These are phyloP conservation scores for Oemleria cerasiformis DNA, from an alignment of 306 rosid genomes.

Conservation along the genomic window DNA sequence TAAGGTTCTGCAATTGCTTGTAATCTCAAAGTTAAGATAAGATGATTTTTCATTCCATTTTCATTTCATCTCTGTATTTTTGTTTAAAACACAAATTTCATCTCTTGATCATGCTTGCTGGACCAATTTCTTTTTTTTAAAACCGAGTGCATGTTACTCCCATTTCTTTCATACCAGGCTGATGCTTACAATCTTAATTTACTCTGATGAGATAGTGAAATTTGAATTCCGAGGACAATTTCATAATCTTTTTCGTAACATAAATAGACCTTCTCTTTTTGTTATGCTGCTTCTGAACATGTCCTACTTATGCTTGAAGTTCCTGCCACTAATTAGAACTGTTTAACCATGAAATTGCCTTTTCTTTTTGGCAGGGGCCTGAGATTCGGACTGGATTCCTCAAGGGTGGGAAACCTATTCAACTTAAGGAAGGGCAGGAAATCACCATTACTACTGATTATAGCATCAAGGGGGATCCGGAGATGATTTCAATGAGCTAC, in stretches of 20 bases:
- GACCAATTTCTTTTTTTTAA: neutral
- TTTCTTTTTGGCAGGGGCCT: conserved; percentile 60
- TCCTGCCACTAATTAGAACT: neutral
- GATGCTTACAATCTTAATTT: neutral
- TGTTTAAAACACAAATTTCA: too few relatives aligned
- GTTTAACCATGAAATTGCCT: neutral
- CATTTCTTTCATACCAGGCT: neutral
- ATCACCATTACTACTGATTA: conserved; percentile 79
- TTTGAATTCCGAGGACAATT: neutral
- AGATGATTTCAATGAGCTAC: conserved; percentile 86
- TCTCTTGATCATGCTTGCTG: neutral
- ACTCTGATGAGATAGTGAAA: neutral
- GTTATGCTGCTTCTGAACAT: neutral
- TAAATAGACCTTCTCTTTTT: neutral
- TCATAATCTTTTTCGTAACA: neutral
- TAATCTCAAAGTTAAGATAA: too few relatives aligned
- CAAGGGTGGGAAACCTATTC: conserved; percentile 77
- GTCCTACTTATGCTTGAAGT: neutral
- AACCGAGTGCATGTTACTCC: neutral
- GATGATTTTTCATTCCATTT: too few relatives aligned
- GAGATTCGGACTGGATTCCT: conserved; percentile 96
- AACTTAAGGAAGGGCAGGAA: conserved; percentile 91
- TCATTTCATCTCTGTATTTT: too few relatives aligned
- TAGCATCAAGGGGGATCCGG: conserved; percentile 62
- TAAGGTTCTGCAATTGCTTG: too few relatives aligned